Percentiles rank a stretch among this genome's conserved stretches.
Evolutionary conservation across 148 eudicot genomes (phyloP).

Genomic region (Cornus kousa): DNA sequence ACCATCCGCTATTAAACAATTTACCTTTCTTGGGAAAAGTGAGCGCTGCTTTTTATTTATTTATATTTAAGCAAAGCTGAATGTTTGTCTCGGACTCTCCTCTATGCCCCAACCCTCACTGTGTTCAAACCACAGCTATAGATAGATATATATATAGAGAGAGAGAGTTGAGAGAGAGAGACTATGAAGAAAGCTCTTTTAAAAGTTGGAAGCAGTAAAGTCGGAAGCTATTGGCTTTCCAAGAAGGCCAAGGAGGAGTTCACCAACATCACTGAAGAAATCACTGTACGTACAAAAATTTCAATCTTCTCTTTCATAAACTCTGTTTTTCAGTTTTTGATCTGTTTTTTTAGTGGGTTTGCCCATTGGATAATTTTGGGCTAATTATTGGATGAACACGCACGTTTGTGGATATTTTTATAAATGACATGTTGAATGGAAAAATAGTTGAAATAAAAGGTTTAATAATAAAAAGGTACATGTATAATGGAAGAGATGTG

Average conservation of each 20-base stretch:
- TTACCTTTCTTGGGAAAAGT: neutral
- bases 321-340: neutral
- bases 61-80: neutral
- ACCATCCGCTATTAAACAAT: neutral
- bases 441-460: too few species aligned
- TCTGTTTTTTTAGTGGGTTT: conserved; percentile 2
- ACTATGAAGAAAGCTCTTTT: conserved; percentile 72
- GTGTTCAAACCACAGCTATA: neutral
- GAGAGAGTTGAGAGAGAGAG: neutral
- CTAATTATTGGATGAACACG: too few species aligned
- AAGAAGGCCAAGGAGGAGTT: conserved; percentile 88
- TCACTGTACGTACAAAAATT: conserved; percentile 39
- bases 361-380: neutral
- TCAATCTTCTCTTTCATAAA: neutral
- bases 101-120: neutral
- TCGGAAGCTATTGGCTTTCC: conserved; percentile 70
- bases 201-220: conserved; percentile 78
- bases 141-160: neutral
- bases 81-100: neutral
- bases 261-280: conserved; percentile 63
- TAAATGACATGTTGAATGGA: too few species aligned
- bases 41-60: neutral
- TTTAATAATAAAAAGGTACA: too few species aligned
- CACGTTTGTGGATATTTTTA: too few species aligned
- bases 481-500: too few species aligned